These are phyloP conservation scores for Setaria italica DNA, from an alignment of 202 grass and related monocot species.

Conservation along the genomic window DNA sequence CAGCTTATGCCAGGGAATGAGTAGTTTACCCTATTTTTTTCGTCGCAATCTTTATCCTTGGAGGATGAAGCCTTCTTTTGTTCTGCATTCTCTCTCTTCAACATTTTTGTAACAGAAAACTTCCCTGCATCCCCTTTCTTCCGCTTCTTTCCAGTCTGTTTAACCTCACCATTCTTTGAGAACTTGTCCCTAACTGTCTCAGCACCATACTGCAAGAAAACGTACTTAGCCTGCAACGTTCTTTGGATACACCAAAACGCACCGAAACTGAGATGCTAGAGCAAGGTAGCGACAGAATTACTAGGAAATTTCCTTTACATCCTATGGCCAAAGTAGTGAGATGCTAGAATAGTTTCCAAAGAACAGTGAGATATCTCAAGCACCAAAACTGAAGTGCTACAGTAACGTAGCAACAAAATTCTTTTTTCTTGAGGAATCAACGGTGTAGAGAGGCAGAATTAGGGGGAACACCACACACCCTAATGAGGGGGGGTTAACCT, in stretches of 20 bases:
- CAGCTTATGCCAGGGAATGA: neutral
- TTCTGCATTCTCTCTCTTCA: slow-evolving; percentile 9
- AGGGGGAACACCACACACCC: too few species aligned
- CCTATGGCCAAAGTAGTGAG: neutral
- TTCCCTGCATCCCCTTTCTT: neutral
- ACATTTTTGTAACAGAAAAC: neutral
- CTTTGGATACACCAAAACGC: neutral
- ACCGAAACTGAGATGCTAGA: neutral
- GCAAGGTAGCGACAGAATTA: neutral
- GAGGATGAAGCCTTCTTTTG: slow-evolving; percentile 15
- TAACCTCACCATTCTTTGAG: slow-evolving; percentile 6
- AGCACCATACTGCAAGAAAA: slow-evolving; percentile 14
- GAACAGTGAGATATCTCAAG: neutral
- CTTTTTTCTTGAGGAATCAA: too few species aligned
- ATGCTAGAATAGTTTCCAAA: neutral
- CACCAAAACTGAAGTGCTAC: neutral
- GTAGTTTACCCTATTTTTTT: slow-evolving; percentile 37
- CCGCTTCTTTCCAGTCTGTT: slow-evolving; percentile 10
- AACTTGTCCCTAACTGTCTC: neutral
- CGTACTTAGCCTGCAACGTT: neutral
- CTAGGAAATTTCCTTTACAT: neutral
- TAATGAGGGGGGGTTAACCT: too few species aligned
- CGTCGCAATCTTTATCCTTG: slow-evolving; percentile 18
- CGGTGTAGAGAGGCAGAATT: too few species aligned
- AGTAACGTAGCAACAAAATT: neutral